Percentiles rank a stretch among this genome's conserved stretches.
These are phyloP conservation scores for Teratosphaeria viscida DNA, from an alignment of 2,329 filamentous ascomycete species.

Conservation along the genomic window DNA sequence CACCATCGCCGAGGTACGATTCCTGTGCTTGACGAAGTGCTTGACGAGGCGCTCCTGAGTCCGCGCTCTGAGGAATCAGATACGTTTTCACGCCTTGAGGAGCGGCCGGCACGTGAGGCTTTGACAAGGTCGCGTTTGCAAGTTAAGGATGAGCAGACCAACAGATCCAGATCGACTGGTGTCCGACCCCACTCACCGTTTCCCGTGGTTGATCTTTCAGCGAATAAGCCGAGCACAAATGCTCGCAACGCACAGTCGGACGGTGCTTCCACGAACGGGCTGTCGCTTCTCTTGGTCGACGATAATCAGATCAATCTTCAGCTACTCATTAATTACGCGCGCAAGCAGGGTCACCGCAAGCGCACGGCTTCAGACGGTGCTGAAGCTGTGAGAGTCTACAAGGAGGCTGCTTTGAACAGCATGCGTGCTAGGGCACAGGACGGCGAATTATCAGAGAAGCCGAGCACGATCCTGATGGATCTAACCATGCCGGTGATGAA, in stretches of 20 bases:
- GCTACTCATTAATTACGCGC: conserved; percentile 21
- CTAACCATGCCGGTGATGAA: conserved; percentile 25
- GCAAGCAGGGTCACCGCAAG: conserved; percentile 28
- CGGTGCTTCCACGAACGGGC: conserved; percentile 2
- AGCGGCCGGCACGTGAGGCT: not conserved
- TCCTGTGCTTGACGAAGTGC: not conserved
- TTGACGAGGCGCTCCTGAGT: not conserved
- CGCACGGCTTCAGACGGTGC: conserved; percentile 39
- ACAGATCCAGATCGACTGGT: conserved; percentile 1
- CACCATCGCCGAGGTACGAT: conserved; percentile 4
- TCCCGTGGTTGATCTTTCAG: not conserved
- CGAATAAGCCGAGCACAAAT: not conserved
- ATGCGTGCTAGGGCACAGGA: not conserved
- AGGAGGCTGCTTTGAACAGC: conserved; percentile 9
- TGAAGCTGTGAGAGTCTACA: conserved; percentile 38
- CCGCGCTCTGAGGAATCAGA: not conserved
- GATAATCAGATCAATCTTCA: conserved; percentile 26
- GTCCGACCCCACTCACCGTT: not conserved
- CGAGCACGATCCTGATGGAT: conserved; percentile 39
- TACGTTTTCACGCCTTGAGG: not conserved
- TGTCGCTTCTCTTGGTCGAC: conserved; percentile 23
- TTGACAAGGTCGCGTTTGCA: not conserved
- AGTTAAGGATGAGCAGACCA: not conserved
- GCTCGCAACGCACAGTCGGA: not conserved
- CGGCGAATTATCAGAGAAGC: not conserved